Conservation (phyloP, 23 red algal species). For the Chondrus crispus region DNA sequence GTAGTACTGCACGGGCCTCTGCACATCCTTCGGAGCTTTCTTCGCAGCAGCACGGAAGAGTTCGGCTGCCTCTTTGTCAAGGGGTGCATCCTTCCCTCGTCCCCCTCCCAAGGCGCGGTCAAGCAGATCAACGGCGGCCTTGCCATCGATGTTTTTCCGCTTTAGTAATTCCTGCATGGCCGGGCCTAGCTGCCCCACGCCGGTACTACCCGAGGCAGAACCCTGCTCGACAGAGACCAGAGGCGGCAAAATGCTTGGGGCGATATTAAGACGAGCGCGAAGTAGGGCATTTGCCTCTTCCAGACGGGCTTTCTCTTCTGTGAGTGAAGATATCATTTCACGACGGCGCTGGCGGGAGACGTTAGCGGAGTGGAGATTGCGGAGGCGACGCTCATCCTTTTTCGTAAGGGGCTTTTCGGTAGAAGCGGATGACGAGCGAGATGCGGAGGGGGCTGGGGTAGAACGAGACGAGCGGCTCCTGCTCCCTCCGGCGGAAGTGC, state of each 20-base stretch:
- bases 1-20: neutral
- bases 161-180: slow-evolving; percentile 15
- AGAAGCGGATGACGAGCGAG: neutral
- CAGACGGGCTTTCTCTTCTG: slow-evolving; percentile 34
- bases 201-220: neutral
- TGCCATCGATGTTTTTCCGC: slow-evolving; percentile 3
- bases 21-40: slow-evolving; percentile 23
- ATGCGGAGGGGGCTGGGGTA: too few relatives aligned
- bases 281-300: slow-evolving; percentile 50
- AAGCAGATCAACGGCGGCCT: slow-evolving; percentile 28
- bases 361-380: slow-evolving; percentile 53
- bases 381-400: slow-evolving; percentile 21
- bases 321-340: slow-evolving; percentile 28
- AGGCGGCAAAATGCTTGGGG: neutral
- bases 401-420: neutral
- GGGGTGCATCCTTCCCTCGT: slow-evolving; percentile 4
- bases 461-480: too few relatives aligned
- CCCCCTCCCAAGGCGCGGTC: slow-evolving; percentile 36
- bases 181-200: slow-evolving; percentile 1
- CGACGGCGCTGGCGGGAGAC: slow-evolving; percentile 36
- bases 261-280: slow-evolving; percentile 31
- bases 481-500: too few relatives aligned
- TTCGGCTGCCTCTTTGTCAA: slow-evolving; percentile 17
- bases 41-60: neutral
- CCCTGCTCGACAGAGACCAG: neutral